Base-by-base conservation (phyloP, 2,329 filamentous ascomycete genomes). In the Sporothrix brasiliensis region DNA sequence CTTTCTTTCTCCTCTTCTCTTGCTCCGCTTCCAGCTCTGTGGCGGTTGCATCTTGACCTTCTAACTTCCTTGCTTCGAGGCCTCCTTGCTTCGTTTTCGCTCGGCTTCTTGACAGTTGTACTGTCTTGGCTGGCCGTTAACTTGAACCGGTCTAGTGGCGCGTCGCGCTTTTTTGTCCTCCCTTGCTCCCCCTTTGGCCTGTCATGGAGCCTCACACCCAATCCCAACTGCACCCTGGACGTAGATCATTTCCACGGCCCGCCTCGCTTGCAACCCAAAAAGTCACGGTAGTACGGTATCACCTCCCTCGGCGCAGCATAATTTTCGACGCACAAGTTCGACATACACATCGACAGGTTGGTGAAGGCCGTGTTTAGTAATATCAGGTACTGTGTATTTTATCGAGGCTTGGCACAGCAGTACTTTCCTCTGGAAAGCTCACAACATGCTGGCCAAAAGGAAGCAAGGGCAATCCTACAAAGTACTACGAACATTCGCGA, bases 181-280 rank as follows among this genome's bases (percentile, higher is more conserved):
- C 56, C 56, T 61, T 61, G 56, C 34, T 44, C 19, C 19, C 34
- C 56, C 47, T 3, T 53, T 30, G 16, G 19, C 34, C 19, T 61
- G 13, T 14, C 34, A 47, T 54, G 34, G 61, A 66, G 61, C 44
- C 56, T 61, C 34, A 11, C 41, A 27, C n/a, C 69, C 69, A 68
- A 68, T 70, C 65, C 63, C 60, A 53, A 41, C 44, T 10, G 41
- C 34, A 70, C 61, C 69, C 69, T 65, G 66, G 56, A 30, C 66
- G 69, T 41, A 67, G 66, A 71, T 71, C 69, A 68, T 65, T 34
- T 50, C 39, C 49, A 39, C 69, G 69, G 65, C 65, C 69, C 65
- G 65, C 63, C 54, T 70, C 54, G 69, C 69, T 67, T 70, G 66
- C 66, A 49, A 68, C 66, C 30, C 63, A 10, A 34, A 34, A 34